Evolutionary conservation across 2,329 filamentous ascomycete genomes (phyloP).

Genomic region (Madurella fahalii): DNA sequence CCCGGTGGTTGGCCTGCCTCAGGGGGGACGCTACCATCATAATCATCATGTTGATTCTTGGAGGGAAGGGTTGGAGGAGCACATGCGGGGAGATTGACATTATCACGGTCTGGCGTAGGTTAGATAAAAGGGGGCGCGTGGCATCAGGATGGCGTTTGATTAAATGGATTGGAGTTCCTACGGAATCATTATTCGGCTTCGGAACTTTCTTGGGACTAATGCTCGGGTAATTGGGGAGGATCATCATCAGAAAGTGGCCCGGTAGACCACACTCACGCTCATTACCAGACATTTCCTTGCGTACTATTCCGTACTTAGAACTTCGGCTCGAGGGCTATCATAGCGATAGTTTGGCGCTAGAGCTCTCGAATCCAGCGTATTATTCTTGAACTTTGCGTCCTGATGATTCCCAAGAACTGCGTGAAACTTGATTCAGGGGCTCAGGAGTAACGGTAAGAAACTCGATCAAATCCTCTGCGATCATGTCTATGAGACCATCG

Average conservation of each 20-base stretch:
- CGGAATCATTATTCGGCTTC: background rate
- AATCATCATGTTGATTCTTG: background rate
- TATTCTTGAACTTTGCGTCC: too few relatives aligned
- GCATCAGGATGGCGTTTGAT: background rate
- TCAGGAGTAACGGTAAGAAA: too few relatives aligned
- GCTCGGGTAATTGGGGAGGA: background rate
- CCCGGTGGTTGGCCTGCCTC: background rate
- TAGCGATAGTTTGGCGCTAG: too few relatives aligned
- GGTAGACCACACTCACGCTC: conserved; percentile 7
- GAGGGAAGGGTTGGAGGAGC: background rate
- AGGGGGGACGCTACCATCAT: background rate
- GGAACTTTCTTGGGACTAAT: background rate
- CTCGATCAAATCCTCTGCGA: too few relatives aligned
- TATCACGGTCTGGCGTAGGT: background rate
- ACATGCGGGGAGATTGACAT: background rate
- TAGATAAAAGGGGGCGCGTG: background rate
- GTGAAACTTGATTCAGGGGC: too few relatives aligned
- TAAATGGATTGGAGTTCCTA: background rate
- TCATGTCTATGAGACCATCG: too few relatives aligned
- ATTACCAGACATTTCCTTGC: conserved; percentile 12
- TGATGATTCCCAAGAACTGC: too few relatives aligned
- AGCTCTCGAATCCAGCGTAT: too few relatives aligned
- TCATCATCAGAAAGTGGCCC: background rate
- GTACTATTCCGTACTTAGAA: background rate
- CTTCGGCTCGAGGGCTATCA: too few relatives aligned